Conservation (phyloP, 768 basidiomycete genomes). For the Suillus cothurnatus region DNA sequence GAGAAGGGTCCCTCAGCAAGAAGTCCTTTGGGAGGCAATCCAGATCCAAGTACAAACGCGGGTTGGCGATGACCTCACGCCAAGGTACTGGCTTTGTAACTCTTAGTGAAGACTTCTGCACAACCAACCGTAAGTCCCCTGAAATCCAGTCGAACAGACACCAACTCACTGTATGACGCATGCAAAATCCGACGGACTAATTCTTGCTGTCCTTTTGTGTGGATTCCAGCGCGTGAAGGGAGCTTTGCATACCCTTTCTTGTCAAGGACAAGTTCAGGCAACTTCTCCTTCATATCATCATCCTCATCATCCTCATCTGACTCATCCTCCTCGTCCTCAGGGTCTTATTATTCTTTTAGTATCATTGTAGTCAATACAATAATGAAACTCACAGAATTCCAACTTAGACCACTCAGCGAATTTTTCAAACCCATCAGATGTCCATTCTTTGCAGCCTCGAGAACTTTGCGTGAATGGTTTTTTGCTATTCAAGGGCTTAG, state of each 20-base stretch:
- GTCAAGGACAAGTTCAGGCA: background rate
- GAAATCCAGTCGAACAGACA: background rate
- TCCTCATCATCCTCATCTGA: background rate
- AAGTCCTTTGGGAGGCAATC: background rate
- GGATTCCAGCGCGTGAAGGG: background rate
- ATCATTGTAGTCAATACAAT: background rate
- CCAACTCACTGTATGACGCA: background rate
- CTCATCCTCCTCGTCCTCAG: too few species aligned
- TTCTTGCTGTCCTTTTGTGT: background rate
- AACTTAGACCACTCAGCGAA: background rate
- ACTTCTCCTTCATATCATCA: background rate
- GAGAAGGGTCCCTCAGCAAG: background rate
- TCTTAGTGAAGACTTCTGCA: background rate
- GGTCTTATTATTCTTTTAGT: background rate
- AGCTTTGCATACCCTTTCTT: background rate
- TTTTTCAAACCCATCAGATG: background rate
- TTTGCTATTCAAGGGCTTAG: too few species aligned
- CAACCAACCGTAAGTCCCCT: background rate
- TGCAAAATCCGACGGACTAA: background rate
- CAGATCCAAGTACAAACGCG: background rate
- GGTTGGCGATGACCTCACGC: background rate
- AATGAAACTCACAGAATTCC: background rate
- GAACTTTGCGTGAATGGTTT: too few species aligned
- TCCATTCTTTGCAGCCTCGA: too few species aligned
- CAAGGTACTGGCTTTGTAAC: background rate